Evolutionary conservation across 352 stramenopile genomes (phyloP).

Genomic region (Phytopythium chamaehyphon): DNA sequence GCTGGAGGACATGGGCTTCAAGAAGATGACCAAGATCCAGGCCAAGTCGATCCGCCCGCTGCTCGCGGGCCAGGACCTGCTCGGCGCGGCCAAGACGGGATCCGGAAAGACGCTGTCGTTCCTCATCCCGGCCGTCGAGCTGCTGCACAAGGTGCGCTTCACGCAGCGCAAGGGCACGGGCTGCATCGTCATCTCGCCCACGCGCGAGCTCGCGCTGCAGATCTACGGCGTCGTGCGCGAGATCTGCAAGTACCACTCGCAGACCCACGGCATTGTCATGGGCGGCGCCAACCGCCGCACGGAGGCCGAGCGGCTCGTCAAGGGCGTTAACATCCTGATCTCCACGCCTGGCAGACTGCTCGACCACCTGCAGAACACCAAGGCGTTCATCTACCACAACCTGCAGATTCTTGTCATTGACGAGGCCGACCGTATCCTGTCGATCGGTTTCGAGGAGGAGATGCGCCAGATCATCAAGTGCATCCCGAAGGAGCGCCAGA

Average conservation of each 20-base stretch:
- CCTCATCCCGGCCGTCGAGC: conserved; percentile 96
- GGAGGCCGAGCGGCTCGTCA: conserved; percentile 93
- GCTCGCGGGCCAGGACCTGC: conserved; percentile 94
- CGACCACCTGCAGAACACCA: conserved; percentile 98
- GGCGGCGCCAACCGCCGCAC: conserved; percentile 96
- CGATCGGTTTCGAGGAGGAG: conserved; percentile 99
- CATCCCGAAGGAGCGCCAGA: conserved; percentile 97
- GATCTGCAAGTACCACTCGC: conserved; percentile 92
- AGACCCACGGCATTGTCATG: conserved; percentile 97
- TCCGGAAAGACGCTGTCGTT: conserved; percentile 99
- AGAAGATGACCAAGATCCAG: conserved; percentile 98
- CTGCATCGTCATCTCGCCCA: conserved; percentile 98
- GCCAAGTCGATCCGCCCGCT: conserved; percentile 94
- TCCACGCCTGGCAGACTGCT: conserved; percentile 96
- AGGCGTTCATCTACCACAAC: conserved; percentile 97
- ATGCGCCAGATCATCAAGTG: conserved; percentile 98
- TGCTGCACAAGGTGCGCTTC: conserved; percentile 97
- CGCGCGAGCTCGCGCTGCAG: conserved; percentile 97
- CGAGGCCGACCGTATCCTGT: conserved; percentile 98
- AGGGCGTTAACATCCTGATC: conserved; percentile 97
- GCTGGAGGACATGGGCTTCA: conserved; percentile 90
- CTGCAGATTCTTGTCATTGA: conserved; percentile 97
- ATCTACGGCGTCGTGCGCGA: conserved; percentile 98
- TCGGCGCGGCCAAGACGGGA: conserved; percentile 97
- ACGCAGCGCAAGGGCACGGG: conserved; percentile 95